Evolutionary conservation across 2,329 filamentous ascomycete genomes (phyloP), one percentile per base, ranked within the genome.

Genomic region (Alternaria brassicicola): DNA sequence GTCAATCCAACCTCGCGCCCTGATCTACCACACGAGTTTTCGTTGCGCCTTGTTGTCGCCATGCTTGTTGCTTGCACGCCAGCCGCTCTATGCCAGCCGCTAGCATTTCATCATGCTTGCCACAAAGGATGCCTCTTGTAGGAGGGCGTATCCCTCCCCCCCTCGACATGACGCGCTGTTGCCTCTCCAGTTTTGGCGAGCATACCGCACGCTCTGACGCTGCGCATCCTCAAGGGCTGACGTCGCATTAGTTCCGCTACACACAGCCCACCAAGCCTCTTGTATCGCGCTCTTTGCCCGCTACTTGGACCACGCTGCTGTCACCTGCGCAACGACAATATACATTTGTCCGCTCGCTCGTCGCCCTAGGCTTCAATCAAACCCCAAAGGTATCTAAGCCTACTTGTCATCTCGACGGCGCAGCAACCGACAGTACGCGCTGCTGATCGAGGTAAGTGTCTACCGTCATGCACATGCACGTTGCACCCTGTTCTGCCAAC

Each of bases 381-480:
- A 67, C 66, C 68, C 68, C 69, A 64, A 62, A 48, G 35, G 17
- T 19, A 31, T 28, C 23, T 35, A 28, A 48, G 57, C 61, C 56
- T 62, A 21, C 52, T 59, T 61, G 65, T 69, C 67, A 66, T 65
- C 62, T 57, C 51, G 61, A 61, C 66, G 68, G 56, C 68, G 59
- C 64, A 65, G 67, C 62, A 64, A 66, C 63, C 61, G 46, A 56
- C 61, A 48, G 49, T 55, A 61, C 61, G 64, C 64, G 66, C 68
- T 58, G 68, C 64, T 71, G 68, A 71, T 70, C 70, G 66, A 71
- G 75, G 74, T 77, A 77, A 76, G 74, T 73, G 66, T 63, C 63
- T 62, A 58, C 64, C 77, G 77, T 77, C 77, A 78, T 75, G 71
- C 68, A 74, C 71, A 72, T 76, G 76, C 76, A 78, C 36, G 36